phyloP scores from a whole-genome alignment of 169 alveolate genomes.

The Cryptosporidium tyzzeri region DNA sequence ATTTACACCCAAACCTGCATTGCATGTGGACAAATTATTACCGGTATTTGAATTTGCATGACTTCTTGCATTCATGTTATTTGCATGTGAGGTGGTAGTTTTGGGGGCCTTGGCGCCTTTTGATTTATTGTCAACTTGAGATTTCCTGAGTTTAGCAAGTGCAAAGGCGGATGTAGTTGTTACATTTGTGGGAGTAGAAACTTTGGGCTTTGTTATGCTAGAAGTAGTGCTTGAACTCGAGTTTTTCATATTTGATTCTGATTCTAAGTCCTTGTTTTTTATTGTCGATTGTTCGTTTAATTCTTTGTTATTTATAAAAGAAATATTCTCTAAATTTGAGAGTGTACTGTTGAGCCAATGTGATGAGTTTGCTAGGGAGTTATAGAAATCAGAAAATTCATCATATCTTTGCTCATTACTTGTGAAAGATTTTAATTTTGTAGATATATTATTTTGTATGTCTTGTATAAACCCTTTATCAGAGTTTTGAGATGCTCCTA shows the following conservation, averaged over 20 bases:
- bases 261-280: not conserved
- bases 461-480: slow-evolving; percentile 13
- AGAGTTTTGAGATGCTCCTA: not conserved
- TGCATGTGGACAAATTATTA: slow-evolving; percentile 13
- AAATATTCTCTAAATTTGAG: not conserved
- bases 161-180: slow-evolving; percentile 50
- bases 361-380: not conserved
- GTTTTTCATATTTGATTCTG: not conserved
- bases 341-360: not conserved
- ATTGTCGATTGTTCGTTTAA: not conserved
- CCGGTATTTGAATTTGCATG: slow-evolving; percentile 15
- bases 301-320: not conserved
- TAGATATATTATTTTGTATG: not conserved
- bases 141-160: slow-evolving; percentile 50
- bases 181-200: not conserved
- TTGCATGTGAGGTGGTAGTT: slow-evolving; percentile 3
- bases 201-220: not conserved
- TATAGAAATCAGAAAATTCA: slow-evolving; percentile 49
- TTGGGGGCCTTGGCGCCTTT: slow-evolving; percentile 1
- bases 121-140: slow-evolving; percentile 45
- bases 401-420: not conserved
- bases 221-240: not conserved
- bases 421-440: slow-evolving; percentile 7
- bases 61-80: slow-evolving; percentile 1
- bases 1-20: not conserved